A percentile compares a stretch with the other conserved stretches of the same genome.
phyloP scores from a whole-genome alignment of 768 basidiomycete genomes.

The Kwoniella dejecticola region DNA sequence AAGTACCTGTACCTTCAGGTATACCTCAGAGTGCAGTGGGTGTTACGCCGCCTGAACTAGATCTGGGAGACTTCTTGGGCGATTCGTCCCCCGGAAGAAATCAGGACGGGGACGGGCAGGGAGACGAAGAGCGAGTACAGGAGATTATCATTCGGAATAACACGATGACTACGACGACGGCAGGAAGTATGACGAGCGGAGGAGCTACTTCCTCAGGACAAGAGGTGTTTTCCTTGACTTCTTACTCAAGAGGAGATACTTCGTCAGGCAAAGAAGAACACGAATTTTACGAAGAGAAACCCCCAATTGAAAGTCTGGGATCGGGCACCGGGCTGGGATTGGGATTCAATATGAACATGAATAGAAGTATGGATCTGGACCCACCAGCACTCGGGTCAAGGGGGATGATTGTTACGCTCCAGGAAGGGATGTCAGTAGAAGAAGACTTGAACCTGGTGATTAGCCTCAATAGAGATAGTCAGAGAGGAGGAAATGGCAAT shows the following conservation, averaged over 20 bases:
- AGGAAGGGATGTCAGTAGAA: neutral
- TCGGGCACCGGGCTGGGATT: neutral
- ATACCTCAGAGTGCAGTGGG: neutral
- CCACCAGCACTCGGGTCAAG: neutral
- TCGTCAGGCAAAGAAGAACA: too few species aligned
- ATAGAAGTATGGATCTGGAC: neutral
- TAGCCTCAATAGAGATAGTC: neutral
- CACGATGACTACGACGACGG: too few species aligned
- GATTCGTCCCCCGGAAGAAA: neutral
- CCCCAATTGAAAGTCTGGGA: too few species aligned
- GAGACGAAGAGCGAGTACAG: too few species aligned
- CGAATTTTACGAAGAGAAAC: too few species aligned
- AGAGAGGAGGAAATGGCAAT: neutral
- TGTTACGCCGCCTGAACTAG: neutral
- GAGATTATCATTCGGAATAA: too few species aligned
- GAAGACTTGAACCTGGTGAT: neutral
- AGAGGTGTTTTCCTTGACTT: too few species aligned
- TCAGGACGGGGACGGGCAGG: too few species aligned
- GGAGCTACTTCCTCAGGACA: too few species aligned
- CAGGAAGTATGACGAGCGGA: too few species aligned
- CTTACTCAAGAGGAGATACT: too few species aligned
- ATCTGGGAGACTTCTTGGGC: slow-evolving; percentile 8
- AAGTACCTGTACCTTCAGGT: neutral
- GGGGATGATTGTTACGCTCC: slow-evolving; percentile 1
- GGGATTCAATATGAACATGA: neutral